These are phyloP conservation scores for Chloranthus sessilifolius DNA, from an alignment of 164 flowering plant genomes.

Conservation along the genomic window DNA sequence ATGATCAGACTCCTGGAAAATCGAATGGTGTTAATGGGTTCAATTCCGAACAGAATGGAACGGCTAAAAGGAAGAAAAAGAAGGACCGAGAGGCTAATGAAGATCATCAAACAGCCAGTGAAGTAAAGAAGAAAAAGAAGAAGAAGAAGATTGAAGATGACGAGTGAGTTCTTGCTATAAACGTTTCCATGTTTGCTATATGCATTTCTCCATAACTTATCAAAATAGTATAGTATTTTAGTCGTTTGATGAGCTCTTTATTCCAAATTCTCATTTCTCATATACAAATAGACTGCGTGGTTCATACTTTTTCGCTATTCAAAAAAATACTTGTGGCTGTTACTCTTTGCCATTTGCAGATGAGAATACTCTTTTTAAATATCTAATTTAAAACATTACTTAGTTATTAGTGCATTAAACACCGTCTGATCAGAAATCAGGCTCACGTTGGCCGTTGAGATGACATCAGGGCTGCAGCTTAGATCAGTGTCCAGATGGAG, in stretches of 20 bases:
- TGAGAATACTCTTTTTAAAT: no score
- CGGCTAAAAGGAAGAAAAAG: constrained; percentile 68
- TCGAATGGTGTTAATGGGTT: constrained; percentile 27
- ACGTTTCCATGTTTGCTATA: not conserved
- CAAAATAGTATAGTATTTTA: not conserved
- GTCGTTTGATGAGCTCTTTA: not conserved
- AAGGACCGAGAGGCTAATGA: constrained; percentile 37
- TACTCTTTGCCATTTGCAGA: no score
- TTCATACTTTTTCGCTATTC: no score
- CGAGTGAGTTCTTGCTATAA: constrained; percentile 6
- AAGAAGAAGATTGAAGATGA: constrained; percentile 37
- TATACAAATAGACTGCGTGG: no score
- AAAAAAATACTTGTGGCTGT: no score
- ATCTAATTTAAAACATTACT: no score
- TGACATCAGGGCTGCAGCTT: no score
- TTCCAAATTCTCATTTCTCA: not conserved
- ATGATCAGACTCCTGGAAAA: constrained; percentile 19
- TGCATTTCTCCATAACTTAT: not conserved
- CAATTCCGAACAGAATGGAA: constrained; percentile 33
- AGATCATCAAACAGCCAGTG: constrained; percentile 27
- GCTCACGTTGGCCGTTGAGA: no score
- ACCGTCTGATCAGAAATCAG: no score
- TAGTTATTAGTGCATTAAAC: no score
- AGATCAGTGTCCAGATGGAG: no score
- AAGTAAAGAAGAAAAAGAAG: constrained; percentile 54